Base-by-base conservation (phyloP, 805 yeast genomes). In the Teunomyces atbi region DNA sequence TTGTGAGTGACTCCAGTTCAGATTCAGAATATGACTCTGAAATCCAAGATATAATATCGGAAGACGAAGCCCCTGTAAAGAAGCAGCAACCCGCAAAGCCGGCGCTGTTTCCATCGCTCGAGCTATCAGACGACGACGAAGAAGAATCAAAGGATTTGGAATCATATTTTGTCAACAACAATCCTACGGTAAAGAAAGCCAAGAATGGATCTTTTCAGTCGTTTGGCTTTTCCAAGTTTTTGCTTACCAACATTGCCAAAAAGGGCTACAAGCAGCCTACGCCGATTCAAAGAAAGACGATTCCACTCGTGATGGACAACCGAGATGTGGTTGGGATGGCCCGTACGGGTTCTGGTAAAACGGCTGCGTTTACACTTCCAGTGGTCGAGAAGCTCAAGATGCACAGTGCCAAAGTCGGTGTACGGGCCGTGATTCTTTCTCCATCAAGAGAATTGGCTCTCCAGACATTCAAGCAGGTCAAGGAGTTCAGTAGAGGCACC, bases 261-360 rank as follows among this genome's bases (percentile, higher is more conserved):
- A 91, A 89, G 61, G 99, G 99, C 0, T 94, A 83, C 70, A 85
- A 82, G 54, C 94, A 86, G 54, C 99, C 99, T 11, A 94, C 99
- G 0, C 99, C 99, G 1, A 94, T 94, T 65, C 99, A 94, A 69
- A 78, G 99, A 53, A 94, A 92, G 62, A 85, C 99, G 2, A 88
- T 94, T 48, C 99, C 99, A 0, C 73, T 90, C 45, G 84, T 94
- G 48, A 72, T 94, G 71, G 89, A 86, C 40, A 86, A 82, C 45
- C 77, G 95, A 60, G 99, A 94, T 68, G 96, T 94, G 35, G 99
- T 94, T 12, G 99, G 97, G 62, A 94, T 94, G 99, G 99, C 99
- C 12, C 79, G 99, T 61, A 94, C 99, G 0, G 99, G 99, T 59
- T 88, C 96, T 20, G 99, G 99, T 76, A 94, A 94, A 63, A 94